phyloP scores from a whole-genome alignment of 345 rosid genomes.

The Pugionium cornutum region DNA sequence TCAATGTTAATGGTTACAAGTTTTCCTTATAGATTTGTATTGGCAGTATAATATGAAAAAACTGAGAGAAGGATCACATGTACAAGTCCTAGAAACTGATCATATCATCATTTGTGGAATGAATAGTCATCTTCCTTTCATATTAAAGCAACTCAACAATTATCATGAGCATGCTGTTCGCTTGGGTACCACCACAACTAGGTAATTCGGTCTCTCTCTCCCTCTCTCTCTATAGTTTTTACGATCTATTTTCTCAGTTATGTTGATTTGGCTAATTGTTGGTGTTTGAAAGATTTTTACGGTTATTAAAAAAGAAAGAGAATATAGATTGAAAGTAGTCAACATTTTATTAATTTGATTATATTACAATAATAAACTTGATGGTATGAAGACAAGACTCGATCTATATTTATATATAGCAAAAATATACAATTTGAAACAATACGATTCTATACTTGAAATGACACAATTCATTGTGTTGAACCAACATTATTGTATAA shows the following conservation, averaged over 20 bases:
- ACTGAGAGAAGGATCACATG: conserved; percentile 94
- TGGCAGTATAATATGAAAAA: conserved; percentile 84
- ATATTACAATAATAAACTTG: too few relatives aligned
- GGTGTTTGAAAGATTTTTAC: too few relatives aligned
- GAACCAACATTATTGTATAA: too few relatives aligned
- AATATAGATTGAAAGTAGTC: too few relatives aligned
- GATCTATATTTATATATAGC: too few relatives aligned
- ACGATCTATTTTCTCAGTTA: neutral
- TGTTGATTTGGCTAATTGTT: conserved; percentile 19
- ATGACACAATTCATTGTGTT: too few relatives aligned
- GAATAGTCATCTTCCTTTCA: conserved; percentile 73
- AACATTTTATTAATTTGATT: too few relatives aligned
- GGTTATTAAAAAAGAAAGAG: too few relatives aligned
- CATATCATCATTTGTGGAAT: conserved; percentile 91
- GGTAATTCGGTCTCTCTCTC: conserved; percentile 46
- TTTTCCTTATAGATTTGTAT: conserved; percentile 26
- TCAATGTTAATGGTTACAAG: conserved; percentile 18
- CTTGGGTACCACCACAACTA: conserved; percentile 87
- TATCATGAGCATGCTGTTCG: conserved; percentile 90
- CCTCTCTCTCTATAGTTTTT: conserved; percentile 13
- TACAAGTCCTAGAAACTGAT: conserved; percentile 89
- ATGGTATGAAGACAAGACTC: too few relatives aligned
- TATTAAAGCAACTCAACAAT: conserved; percentile 85
- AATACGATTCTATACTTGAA: too few relatives aligned
- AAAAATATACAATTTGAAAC: too few relatives aligned